phyloP scores from a whole-genome alignment of 768 basidiomycete genomes.

The Saitozyma sp. region DNA sequence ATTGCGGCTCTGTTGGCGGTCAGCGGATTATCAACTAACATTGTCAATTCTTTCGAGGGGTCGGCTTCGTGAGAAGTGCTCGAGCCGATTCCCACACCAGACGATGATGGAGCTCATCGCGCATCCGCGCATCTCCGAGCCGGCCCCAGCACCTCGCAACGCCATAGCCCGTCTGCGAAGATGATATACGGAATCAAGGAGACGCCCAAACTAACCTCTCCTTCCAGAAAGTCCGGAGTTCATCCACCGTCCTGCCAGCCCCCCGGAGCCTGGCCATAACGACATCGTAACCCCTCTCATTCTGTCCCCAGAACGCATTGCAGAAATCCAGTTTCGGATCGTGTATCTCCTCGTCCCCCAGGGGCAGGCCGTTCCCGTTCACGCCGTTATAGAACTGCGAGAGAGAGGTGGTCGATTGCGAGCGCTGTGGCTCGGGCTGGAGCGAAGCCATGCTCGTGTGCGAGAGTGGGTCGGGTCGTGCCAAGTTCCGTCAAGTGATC shows the following conservation, averaged over 20 bases:
- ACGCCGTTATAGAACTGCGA: conserved; percentile 40
- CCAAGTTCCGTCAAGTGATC: not conserved
- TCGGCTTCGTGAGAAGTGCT: too few species aligned
- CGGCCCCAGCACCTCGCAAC: too few species aligned
- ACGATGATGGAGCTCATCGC: too few species aligned
- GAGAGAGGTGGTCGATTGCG: conserved; percentile 48
- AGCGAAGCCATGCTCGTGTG: conserved; percentile 14
- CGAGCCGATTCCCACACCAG: too few species aligned
- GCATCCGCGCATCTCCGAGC: too few species aligned
- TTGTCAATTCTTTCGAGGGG: too few species aligned
- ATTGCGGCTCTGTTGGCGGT: conserved; percentile 66
- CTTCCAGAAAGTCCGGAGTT: conserved; percentile 83
- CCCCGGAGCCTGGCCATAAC: conserved; percentile 83
- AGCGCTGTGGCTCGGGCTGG: conserved; percentile 35
- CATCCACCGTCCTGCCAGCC: conserved; percentile 81
- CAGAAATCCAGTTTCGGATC: conserved; percentile 72
- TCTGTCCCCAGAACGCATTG: conserved; percentile 91
- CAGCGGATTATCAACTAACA: conserved; percentile 2
- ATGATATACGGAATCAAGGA: too few species aligned
- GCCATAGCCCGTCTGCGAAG: too few species aligned
- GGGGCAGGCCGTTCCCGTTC: conserved; percentile 64
- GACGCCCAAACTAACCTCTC: conserved; percentile 67
- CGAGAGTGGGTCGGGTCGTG: not conserved
- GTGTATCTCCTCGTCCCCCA: conserved; percentile 78
- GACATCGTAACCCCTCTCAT: conserved; percentile 86